phyloP scores from a whole-genome alignment of 192 early-diverging fungal species.

The Pilaira anomala region DNA sequence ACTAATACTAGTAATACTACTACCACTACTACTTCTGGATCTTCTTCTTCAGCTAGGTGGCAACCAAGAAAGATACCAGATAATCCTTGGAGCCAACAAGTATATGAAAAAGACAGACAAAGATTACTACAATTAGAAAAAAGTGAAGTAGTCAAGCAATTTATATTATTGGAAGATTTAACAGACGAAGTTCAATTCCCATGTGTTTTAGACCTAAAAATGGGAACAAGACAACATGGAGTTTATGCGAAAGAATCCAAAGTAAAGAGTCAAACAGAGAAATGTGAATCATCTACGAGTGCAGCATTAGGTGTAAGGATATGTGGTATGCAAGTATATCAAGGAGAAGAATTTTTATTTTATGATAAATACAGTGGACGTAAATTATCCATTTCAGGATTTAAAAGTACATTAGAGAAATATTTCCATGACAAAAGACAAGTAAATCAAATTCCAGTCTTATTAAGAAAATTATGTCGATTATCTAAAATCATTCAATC shows the following conservation, averaged over 20 bases:
- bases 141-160: conserved; percentile 57
- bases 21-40: no score
- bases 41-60: not conserved
- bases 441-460: conserved; percentile 74
- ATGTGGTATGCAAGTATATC: conserved; percentile 93
- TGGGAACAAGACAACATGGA: conserved; percentile 97
- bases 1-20: no score
- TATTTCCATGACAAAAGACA: conserved; percentile 81
- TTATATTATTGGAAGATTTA: conserved; percentile 90
- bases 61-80: conserved; percentile 6
- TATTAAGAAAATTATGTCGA: conserved; percentile 70
- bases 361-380: conserved; percentile 97
- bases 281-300: conserved; percentile 92
- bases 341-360: conserved; percentile 71
- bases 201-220: conserved; percentile 96
- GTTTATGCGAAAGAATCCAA: conserved; percentile 84
- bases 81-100: conserved; percentile 11
- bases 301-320: conserved; percentile 89
- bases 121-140: conserved; percentile 34
- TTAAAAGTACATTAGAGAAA: conserved; percentile 71
- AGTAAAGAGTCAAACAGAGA: conserved; percentile 80
- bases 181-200: conserved; percentile 85
- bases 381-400: conserved; percentile 71
- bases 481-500: conserved; percentile 74
- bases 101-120: conserved; percentile 13